Percentiles rank a stretch among this genome's conserved stretches.
phyloP scores from a whole-genome alignment of 2,329 filamentous ascomycete genomes.

The Aaosphaeria pasadenensis region DNA sequence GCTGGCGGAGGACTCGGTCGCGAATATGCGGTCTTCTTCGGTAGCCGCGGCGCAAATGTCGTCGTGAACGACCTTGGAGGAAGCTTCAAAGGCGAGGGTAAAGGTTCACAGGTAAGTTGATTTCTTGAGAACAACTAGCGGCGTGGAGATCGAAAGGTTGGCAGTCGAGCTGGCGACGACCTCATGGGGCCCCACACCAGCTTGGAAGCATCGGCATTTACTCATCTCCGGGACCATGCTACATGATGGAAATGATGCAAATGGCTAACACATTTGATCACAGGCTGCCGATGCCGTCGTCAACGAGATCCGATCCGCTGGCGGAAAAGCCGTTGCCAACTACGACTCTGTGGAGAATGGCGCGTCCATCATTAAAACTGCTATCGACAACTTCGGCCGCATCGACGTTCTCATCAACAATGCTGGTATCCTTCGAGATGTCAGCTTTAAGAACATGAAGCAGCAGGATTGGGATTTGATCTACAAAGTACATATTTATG shows the following conservation, averaged over 20 bases:
- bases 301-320: slow-evolving; percentile 77
- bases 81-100: slow-evolving; percentile 90
- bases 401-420: slow-evolving; percentile 98
- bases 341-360: slow-evolving; percentile 94
- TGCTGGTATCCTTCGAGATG: slow-evolving; percentile 88
- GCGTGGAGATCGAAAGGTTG: not conserved
- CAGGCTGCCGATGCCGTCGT: slow-evolving; percentile 82
- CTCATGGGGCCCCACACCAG: slow-evolving; percentile 1
- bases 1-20: slow-evolving; percentile 79
- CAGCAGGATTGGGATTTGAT: slow-evolving; percentile 96
- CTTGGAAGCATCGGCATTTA: not conserved
- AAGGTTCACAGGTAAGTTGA: slow-evolving; percentile 70
- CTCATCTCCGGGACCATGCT: not conserved
- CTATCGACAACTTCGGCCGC: slow-evolving; percentile 76
- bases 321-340: slow-evolving; percentile 95
- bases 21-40: slow-evolving; percentile 86
- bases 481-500: slow-evolving; percentile 86
- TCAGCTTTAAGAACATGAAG: slow-evolving; percentile 99
- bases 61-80: slow-evolving; percentile 96
- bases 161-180: not conserved
- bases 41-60: slow-evolving; percentile 83
- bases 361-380: slow-evolving; percentile 89
- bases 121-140: not conserved
- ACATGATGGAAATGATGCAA: not conserved
- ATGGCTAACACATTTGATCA: not conserved